Conservation (phyloP, 2,329 filamentous ascomycete species). For the Trichoderma sp. region DNA sequence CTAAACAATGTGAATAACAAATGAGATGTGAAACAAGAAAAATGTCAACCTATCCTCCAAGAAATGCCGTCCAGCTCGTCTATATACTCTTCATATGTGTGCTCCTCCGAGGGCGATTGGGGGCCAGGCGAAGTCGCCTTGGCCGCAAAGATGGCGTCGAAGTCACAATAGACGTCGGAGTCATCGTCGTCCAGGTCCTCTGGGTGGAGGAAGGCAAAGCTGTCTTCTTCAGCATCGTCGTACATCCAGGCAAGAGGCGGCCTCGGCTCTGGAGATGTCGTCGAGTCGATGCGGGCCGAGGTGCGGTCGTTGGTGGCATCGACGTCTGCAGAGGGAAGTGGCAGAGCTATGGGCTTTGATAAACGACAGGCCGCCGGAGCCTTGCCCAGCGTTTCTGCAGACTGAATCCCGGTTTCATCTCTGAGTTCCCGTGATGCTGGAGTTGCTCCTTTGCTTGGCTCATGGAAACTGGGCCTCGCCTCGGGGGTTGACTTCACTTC, state of each 20-base stretch:
- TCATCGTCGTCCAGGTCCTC: constrained; percentile 49
- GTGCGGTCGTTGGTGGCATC: constrained; percentile 30
- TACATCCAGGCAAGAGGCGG: constrained; percentile 23
- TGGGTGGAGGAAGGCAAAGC: constrained; percentile 48
- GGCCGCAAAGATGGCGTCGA: constrained; percentile 41
- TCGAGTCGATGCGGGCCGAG: constrained; percentile 32
- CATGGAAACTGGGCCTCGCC: neutral
- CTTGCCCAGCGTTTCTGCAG: constrained; percentile 22
- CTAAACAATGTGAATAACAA: neutral
- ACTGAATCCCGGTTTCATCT: neutral
- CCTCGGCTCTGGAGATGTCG: constrained; percentile 37
- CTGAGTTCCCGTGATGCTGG: neutral
- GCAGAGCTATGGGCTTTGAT: constrained; percentile 32
- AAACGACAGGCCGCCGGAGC: constrained; percentile 28
- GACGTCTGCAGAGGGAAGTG: constrained; percentile 30
- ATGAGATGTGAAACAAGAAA: neutral
- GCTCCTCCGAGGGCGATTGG: constrained; percentile 33
- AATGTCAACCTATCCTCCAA: constrained; percentile 32
- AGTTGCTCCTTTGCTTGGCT: neutral
- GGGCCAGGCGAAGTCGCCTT: constrained; percentile 23
- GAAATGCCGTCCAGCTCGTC: constrained; percentile 57
- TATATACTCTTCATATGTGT: constrained; percentile 54
- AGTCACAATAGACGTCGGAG: constrained; percentile 54
- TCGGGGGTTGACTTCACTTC: constrained; percentile 26
- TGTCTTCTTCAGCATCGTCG: constrained; percentile 44